These are phyloP conservation scores for Rubroboletus pulcherrimus DNA, from an alignment of 768 basidiomycete genomes.

Conservation along the genomic window DNA sequence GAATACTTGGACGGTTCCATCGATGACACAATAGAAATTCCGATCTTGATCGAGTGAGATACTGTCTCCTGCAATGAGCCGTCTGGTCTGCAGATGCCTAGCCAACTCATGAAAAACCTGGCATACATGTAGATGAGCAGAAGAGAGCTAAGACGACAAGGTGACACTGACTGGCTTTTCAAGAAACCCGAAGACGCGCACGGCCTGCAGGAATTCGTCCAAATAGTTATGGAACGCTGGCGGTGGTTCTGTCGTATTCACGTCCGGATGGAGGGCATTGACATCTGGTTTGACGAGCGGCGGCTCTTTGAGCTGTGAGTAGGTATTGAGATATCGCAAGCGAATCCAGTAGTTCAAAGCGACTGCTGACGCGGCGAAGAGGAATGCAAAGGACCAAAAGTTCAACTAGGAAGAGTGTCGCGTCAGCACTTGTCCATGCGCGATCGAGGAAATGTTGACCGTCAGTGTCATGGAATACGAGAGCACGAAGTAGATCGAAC, in stretches of 20 bases:
- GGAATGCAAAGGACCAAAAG: slow-evolving; percentile 84
- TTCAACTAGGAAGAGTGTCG: slow-evolving; percentile 54
- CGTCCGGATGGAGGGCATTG: slow-evolving; percentile 87
- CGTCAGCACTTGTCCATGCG: neutral
- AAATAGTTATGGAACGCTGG: slow-evolving; percentile 92
- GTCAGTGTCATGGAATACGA: slow-evolving; percentile 90
- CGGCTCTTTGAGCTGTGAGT: slow-evolving; percentile 73
- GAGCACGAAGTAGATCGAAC: slow-evolving; percentile 69
- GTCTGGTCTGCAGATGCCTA: slow-evolving; percentile 89
- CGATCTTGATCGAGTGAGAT: slow-evolving; percentile 88
- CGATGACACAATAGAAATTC: slow-evolving; percentile 97
- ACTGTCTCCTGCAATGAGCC: slow-evolving; percentile 95
- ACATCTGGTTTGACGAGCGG: slow-evolving; percentile 80
- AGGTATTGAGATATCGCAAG: slow-evolving; percentile 73
- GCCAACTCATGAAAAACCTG: slow-evolving; percentile 97
- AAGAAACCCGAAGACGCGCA: slow-evolving; percentile 93
- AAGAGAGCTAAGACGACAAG: neutral
- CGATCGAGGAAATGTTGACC: slow-evolving; percentile 38
- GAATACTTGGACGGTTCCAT: slow-evolving; percentile 95
- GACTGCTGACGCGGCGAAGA: slow-evolving; percentile 64
- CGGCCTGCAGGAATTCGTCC: slow-evolving; percentile 95
- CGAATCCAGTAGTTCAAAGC: slow-evolving; percentile 83
- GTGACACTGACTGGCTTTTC: slow-evolving; percentile 80
- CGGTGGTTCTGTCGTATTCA: slow-evolving; percentile 69
- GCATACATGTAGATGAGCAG: neutral